phyloP scores from a whole-genome alignment of 2,329 filamentous ascomycete genomes.

The Aspergillus intermedius region DNA sequence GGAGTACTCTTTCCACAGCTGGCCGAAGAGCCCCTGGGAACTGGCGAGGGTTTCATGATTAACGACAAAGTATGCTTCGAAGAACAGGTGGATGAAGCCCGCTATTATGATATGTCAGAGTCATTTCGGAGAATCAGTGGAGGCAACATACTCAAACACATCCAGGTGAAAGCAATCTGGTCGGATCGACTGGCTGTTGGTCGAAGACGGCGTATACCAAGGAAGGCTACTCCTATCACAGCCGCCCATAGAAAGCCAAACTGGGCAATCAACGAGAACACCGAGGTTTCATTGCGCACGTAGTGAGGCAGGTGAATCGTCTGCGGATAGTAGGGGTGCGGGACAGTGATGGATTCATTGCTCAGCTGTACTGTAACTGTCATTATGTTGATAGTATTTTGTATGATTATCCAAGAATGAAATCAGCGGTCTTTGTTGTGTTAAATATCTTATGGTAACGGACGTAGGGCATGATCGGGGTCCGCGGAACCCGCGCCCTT shows the following conservation, averaged over 20 bases:
- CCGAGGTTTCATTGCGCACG: constrained; percentile 54
- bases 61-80: constrained; percentile 68
- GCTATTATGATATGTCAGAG: constrained; percentile 1
- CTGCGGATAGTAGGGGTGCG: constrained; percentile 61
- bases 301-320: constrained; percentile 53
- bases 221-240: constrained; percentile 50
- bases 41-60: constrained; percentile 55
- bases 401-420: background rate
- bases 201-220: constrained; percentile 45
- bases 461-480: background rate
- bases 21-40: constrained; percentile 64
- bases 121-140: background rate
- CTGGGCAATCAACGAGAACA: constrained; percentile 49
- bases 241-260: constrained; percentile 51
- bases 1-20: constrained; percentile 86
- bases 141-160: constrained; percentile 53
- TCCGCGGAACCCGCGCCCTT: background rate
- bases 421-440: background rate
- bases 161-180: constrained; percentile 58
- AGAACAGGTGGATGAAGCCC: constrained; percentile 56
- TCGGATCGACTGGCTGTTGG: constrained; percentile 48
- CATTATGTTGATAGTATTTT: background rate
- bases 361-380: background rate
- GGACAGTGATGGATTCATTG: background rate
- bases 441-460: background rate